Evolutionary conservation across 345 rosid species (phyloP).

Genomic region (Pseudoturritis turrita): DNA sequence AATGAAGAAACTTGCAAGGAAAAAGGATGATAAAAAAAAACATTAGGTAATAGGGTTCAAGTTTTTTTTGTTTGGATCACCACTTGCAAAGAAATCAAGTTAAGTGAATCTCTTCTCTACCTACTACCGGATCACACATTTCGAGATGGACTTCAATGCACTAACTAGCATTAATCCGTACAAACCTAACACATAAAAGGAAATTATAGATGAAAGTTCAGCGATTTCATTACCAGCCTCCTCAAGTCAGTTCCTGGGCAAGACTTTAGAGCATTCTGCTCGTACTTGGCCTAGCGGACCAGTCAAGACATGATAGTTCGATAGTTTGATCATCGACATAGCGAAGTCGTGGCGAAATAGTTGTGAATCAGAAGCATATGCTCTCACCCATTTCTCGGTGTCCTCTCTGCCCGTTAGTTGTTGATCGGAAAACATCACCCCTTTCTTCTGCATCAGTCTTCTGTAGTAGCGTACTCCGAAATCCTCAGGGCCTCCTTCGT

Average conservation of each 20-base stretch:
- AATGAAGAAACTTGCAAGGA: not conserved
- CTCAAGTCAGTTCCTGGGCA: constrained; percentile 21
- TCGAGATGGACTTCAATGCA: constrained; percentile 8
- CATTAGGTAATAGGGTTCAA: constrained; percentile 19
- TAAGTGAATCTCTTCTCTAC: not conserved
- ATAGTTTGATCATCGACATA: constrained; percentile 63
- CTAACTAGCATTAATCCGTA: constrained; percentile 17
- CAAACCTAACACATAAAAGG: constrained; percentile 26
- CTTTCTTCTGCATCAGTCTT: constrained; percentile 48
- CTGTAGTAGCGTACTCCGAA: constrained; percentile 53
- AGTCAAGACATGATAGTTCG: constrained; percentile 50
- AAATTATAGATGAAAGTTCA: constrained; percentile 1
- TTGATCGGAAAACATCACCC: constrained; percentile 61
- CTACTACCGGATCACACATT: constrained; percentile 1
- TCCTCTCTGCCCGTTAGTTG: constrained; percentile 60
- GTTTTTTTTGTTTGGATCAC: not conserved
- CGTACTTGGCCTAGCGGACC: constrained; percentile 62
- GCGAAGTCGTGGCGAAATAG: constrained; percentile 51
- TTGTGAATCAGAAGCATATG: constrained; percentile 51
- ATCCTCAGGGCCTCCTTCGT: constrained; percentile 32
- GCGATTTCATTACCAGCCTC: too few species aligned
- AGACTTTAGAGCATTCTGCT: constrained; percentile 46
- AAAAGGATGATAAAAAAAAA: not conserved
- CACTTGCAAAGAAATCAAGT: not conserved
- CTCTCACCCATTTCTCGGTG: constrained; percentile 60